Conservation (phyloP, 257 asterid genomes). For the Knoxia roxburghii region DNA sequence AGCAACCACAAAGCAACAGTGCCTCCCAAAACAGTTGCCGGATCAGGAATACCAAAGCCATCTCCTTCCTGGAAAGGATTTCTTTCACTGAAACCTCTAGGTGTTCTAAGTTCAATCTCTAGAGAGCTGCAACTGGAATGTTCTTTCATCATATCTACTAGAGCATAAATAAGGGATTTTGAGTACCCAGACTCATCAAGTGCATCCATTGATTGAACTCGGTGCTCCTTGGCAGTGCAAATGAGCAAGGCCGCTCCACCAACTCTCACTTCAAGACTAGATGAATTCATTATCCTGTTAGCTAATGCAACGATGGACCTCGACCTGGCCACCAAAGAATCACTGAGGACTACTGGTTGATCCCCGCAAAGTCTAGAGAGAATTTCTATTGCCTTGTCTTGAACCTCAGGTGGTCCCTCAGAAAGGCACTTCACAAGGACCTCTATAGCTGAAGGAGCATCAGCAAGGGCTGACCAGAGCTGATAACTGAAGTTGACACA, state of each 20-base stretch:
- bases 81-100: constrained; percentile 46
- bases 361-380: constrained; percentile 70
- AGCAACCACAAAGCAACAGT: constrained; percentile 79
- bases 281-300: constrained; percentile 59
- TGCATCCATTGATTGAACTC: constrained; percentile 39
- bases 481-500: constrained; percentile 35
- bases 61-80: constrained; percentile 44
- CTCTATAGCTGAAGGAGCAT: constrained; percentile 58
- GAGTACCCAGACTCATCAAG: constrained; percentile 67
- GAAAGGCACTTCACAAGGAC: constrained; percentile 61
- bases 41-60: constrained; percentile 57
- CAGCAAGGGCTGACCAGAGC: constrained; percentile 46
- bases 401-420: constrained; percentile 54
- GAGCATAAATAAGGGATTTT: constrained; percentile 58
- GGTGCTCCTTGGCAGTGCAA: constrained; percentile 71
- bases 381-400: constrained; percentile 68
- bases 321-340: constrained; percentile 42
- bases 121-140: constrained; percentile 39
- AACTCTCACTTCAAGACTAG: constrained; percentile 71
- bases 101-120: constrained; percentile 45
- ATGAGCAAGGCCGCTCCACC: constrained; percentile 62
- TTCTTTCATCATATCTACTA: constrained; percentile 67
- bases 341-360: constrained; percentile 54
- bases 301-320: constrained; percentile 57
- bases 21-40: constrained; percentile 62